Base-by-base conservation (phyloP, 495 filamentous ascomycete genomes). In the Xylaria cubensis region DNA sequence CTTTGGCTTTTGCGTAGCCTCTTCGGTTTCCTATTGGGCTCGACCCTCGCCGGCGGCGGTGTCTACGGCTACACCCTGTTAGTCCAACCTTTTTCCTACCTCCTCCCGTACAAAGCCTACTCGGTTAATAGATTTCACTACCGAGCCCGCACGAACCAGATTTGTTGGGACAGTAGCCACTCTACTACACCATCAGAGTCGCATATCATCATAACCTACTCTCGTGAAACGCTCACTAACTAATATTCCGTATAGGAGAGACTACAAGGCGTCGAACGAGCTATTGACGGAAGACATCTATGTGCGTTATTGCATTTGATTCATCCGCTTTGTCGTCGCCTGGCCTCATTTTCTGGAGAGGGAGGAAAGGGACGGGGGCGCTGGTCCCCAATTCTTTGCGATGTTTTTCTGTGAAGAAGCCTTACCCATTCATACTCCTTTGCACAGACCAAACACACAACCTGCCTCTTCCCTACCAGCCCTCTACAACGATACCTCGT, bases 241-340 rank as follows among this genome's bases (percentile, higher is more conserved):
- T 32, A 32, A 9, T 19, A 71, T 58, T 21, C 36, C 39, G 53
- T 39, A 8, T 41, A 79, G 77, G 58, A 90, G 93, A 77, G 95
- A 99, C 81, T 98, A 98, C 82, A 91, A 93, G 81, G 86, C 96
- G 48, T 92, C 94, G 68, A 99, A 98, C 82, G 93, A 97, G 83
- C 88, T 97, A 79, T 83, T 99, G 82, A 96, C 92, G 56, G 93
- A 97, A 83, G 96, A 99, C 85, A 97, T 99, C 81, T 92, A 92
- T 83, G 96, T 98, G 89, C 79, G 93, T 90, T 75, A 79, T 66
- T 82, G 83, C 83, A 84, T 84, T 76, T 85, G 80, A 84, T 82
- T 81, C 69, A 75, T 74, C 73, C 68, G 74, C 56, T 63, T 70
- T 74, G 67, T 74, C 64, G 58, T 48, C 63, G 50, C 72, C 71